Evolutionary conservation across 2,329 filamentous ascomycete genomes (phyloP).

Genomic region (Colletotrichum liaoningense): DNA sequence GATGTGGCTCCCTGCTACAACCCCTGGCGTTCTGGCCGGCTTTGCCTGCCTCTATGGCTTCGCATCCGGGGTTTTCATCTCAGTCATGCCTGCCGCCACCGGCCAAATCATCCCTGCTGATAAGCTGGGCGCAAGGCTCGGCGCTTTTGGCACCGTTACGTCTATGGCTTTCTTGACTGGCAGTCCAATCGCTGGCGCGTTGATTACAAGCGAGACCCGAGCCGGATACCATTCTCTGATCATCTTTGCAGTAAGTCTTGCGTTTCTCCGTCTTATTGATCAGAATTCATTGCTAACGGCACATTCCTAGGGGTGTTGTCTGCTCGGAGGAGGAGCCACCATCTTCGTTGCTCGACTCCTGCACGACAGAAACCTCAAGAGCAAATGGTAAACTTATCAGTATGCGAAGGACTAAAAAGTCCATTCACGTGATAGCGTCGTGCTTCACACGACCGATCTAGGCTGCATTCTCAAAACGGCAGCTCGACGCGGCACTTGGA

Average conservation of each 20-base stretch:
- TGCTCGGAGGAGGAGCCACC: background rate
- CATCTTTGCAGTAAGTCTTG: background rate
- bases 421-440: background rate
- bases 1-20: constrained; percentile 26
- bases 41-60: constrained; percentile 28
- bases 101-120: background rate
- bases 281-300: background rate
- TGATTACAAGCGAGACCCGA: background rate
- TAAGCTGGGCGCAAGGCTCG: background rate
- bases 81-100: background rate
- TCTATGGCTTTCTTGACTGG: background rate
- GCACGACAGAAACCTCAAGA: background rate
- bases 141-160: background rate
- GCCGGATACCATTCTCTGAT: background rate
- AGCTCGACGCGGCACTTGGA: background rate
- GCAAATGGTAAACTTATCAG: background rate
- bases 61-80: constrained; percentile 1
- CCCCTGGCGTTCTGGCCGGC: constrained; percentile 11
- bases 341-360: background rate
- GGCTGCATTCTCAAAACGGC: background rate
- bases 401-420: background rate
- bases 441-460: background rate
- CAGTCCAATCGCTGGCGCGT: background rate
- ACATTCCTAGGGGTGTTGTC: background rate
- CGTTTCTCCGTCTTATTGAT: background rate